Conservation (phyloP, 352 stramenopile species). For the Phytophthora hybrid region DNA sequence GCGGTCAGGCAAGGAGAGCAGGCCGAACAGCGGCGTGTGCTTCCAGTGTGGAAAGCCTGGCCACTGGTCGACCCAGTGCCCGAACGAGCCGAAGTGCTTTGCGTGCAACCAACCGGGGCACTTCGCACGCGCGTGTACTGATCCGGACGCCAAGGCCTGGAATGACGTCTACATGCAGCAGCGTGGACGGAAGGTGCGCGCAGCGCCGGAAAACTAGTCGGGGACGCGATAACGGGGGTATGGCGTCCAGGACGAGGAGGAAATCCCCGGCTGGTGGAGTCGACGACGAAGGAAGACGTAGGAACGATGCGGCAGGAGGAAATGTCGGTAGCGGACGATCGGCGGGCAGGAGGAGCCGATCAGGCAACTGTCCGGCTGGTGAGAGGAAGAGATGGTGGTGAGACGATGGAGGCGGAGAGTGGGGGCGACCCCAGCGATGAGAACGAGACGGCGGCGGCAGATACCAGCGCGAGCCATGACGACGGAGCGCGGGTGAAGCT, state of each 20-base stretch:
- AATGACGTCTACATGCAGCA: conserved; percentile 7
- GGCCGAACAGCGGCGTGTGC: neutral
- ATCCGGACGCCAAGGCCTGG: neutral
- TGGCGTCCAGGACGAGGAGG: too few relatives aligned
- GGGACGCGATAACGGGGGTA: too few relatives aligned
- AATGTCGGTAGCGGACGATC: too few relatives aligned
- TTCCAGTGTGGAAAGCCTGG: neutral
- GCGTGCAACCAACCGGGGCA: conserved; percentile 19
- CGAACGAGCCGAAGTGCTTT: neutral
- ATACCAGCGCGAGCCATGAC: neutral
- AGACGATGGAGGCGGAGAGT: too few relatives aligned
- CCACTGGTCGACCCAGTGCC: neutral
- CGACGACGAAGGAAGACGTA: too few relatives aligned
- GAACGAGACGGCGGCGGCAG: neutral
- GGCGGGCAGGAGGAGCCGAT: too few relatives aligned
- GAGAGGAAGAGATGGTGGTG: too few relatives aligned
- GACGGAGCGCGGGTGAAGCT: neutral
- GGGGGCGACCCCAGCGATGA: neutral
- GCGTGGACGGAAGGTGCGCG: neutral
- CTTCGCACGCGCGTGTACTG: neutral
- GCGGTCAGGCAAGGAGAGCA: neutral
- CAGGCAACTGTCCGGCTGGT: too few relatives aligned
- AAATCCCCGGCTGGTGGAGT: too few relatives aligned
- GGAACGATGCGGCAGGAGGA: too few relatives aligned
- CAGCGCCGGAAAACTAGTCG: neutral